Base-by-base conservation (phyloP, 2,329 filamentous ascomycete species). In the Phyllosticta citriasiana region DNA sequence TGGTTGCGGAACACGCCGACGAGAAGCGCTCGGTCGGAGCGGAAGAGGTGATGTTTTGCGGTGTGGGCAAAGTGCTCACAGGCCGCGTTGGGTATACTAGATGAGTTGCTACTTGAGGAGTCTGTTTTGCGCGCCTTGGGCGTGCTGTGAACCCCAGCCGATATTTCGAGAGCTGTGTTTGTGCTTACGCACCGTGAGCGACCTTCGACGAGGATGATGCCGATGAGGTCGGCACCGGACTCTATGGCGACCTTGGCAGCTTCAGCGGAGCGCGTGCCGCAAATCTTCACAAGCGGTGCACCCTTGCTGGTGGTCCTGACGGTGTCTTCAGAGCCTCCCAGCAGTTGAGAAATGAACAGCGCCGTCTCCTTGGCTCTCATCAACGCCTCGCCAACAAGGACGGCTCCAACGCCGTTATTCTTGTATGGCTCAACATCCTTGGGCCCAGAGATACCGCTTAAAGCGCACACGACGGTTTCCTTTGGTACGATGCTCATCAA, bases 1-100 rank as follows among this genome's bases (percentile, higher is more conserved):
- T 97, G 93, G 72, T 97, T 89, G 68, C 89, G 88, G 78, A 99
- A 99, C 2, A 99, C 93, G 61, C 94, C 94, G 4, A 96, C 94
- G 0, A 99, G 81, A 2, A 94, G 81, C 0, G 93, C 87, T 9
- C 88, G 83, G 70, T 71, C 79, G 71, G 71, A 81, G 74, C 79
- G 74, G 7, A 75, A 75, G 24, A 85, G 70, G 9, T 78, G 70
- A 30, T 74, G 66, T 26, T 71, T 69, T 12, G 77, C 70, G 2
- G 79, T 78, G 66, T 85, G 77, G 10, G 82, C 82, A 72, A 95
- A 97, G 75, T 86, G 96, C 70, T 92, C 89, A 8, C 78, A 81
- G 3, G 79, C 79, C 22, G 54, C 55, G 30, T 57, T 57, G 54
- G 59, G 59, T 47, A 72, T 71, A 40, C 67, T 69, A 40, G 57